phyloP scores from a whole-genome alignment of 257 asterid genomes.

The Paraleonurus japonicus region DNA sequence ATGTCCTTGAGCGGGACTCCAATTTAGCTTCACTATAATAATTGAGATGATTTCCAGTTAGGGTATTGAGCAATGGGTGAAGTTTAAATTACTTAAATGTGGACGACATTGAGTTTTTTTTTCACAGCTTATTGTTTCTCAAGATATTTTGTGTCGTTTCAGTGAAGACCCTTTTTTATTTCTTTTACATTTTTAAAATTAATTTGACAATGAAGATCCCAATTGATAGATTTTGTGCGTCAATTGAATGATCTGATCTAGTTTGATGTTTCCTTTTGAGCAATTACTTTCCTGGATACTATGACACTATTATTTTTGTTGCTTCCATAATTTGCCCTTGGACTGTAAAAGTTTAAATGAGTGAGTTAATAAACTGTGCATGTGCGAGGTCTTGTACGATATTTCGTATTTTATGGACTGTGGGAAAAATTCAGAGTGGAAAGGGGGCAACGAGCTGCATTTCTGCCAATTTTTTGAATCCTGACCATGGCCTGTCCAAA shows the following conservation, averaged over 20 bases:
- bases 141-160: constrained; percentile 9
- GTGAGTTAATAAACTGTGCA: not conserved
- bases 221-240: constrained; percentile 12
- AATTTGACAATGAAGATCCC: constrained; percentile 28
- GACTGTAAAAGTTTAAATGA: not conserved
- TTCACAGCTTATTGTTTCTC: constrained; percentile 9
- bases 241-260: constrained; percentile 9
- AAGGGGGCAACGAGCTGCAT: not conserved
- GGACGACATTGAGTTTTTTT: constrained; percentile 12
- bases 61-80: constrained; percentile 2
- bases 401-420: not conserved
- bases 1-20: not conserved
- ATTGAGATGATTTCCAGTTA: constrained; percentile 23
- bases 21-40: constrained; percentile 13
- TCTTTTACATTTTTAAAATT: constrained; percentile 4
- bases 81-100: constrained; percentile 21
- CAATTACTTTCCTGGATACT: not conserved
- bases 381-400: not conserved
- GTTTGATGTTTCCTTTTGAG: constrained; percentile 5
- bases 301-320: not conserved
- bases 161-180: constrained; percentile 1
- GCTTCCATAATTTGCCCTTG: not conserved
- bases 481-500: not conserved
- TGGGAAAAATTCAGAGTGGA: not conserved
- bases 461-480: constrained; percentile 1